Conservation (phyloP, 1,284 basidiomycete species). For the Waitea zeae region DNA sequence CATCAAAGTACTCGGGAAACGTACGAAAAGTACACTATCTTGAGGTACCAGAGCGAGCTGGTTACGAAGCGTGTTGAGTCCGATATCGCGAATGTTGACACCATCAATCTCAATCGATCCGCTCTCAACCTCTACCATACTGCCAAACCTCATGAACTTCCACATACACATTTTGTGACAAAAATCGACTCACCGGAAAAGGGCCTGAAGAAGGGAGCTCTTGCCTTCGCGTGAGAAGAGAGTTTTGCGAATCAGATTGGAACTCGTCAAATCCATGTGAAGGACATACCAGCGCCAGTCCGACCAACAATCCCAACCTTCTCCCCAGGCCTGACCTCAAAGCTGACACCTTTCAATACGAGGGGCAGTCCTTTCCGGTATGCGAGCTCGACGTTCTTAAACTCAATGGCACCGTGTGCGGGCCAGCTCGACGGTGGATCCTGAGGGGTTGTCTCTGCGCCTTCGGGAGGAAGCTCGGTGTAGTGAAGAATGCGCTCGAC, state of each 20-base stretch:
- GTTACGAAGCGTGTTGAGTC: slow-evolving; percentile 36
- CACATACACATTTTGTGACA: no score
- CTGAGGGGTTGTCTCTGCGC: slow-evolving; percentile 19
- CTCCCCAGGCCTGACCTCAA: slow-evolving; percentile 48
- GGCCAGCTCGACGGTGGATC: slow-evolving; percentile 57
- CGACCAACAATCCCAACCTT: slow-evolving; percentile 69
- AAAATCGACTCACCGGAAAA: slow-evolving; percentile 35
- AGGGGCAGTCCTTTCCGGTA: slow-evolving; percentile 60
- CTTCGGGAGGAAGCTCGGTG: slow-evolving; percentile 32
- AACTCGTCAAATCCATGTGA: not conserved
- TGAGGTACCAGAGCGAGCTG: slow-evolving; percentile 60
- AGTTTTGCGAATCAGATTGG: slow-evolving; percentile 1
- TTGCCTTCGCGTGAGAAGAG: slow-evolving; percentile 29
- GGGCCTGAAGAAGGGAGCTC: slow-evolving; percentile 53
- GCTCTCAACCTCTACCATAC: slow-evolving; percentile 43
- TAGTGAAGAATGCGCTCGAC: slow-evolving; percentile 51
- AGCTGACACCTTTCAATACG: slow-evolving; percentile 51
- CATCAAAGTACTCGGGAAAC: not conserved
- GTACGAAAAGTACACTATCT: slow-evolving; percentile 37
- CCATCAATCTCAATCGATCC: slow-evolving; percentile 64
- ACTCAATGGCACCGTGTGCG: slow-evolving; percentile 36
- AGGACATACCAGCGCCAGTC: slow-evolving; percentile 31
- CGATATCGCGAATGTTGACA: slow-evolving; percentile 35
- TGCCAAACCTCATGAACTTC: no score
- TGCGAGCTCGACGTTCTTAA: slow-evolving; percentile 42